phyloP scores from a whole-genome alignment of 75 land plant genomes.

The Pinus albicaulis region DNA sequence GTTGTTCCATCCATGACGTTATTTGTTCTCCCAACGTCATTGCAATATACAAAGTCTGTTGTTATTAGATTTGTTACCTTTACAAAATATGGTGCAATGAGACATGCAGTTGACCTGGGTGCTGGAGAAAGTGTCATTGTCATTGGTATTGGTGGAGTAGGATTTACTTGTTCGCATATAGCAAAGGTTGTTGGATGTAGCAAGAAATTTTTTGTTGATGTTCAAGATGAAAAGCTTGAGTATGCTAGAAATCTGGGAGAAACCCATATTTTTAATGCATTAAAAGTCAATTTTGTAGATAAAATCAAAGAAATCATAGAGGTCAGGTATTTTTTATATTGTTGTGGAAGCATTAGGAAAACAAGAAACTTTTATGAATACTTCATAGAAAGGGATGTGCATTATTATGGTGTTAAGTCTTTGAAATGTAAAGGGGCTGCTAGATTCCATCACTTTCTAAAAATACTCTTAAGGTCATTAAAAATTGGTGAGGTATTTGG shows the following conservation, averaged over 20 bases:
- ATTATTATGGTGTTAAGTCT: too few relatives aligned
- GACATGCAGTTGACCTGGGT: constrained; percentile 95
- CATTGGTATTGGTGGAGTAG: too few relatives aligned
- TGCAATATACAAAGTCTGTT: constrained; percentile 91
- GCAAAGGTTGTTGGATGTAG: constrained; percentile 90
- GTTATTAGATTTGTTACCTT: constrained; percentile 96
- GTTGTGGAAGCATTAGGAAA: too few relatives aligned
- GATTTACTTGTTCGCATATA: constrained; percentile 94
- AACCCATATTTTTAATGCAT: constrained; percentile 81
- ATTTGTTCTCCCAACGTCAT: constrained; percentile 57
- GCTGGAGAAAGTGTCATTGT: too few relatives aligned
- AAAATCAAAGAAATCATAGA: neutral
- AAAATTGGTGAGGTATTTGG: too few relatives aligned
- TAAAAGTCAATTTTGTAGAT: constrained; percentile 65
- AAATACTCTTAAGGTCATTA: too few relatives aligned
- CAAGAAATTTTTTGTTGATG: constrained; percentile 88
- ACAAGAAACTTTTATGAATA: too few relatives aligned
- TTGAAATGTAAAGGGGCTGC: too few relatives aligned
- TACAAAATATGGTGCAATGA: constrained; percentile 98
- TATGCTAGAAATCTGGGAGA: constrained; percentile 85
- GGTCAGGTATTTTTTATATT: too few relatives aligned
- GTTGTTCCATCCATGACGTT: constrained; percentile 85
- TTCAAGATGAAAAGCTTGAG: constrained; percentile 81
- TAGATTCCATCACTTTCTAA: too few relatives aligned
- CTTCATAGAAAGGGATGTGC: too few relatives aligned